phyloP scores from a whole-genome alignment of 768 basidiomycete genomes.

The Kwoniella europaea region DNA sequence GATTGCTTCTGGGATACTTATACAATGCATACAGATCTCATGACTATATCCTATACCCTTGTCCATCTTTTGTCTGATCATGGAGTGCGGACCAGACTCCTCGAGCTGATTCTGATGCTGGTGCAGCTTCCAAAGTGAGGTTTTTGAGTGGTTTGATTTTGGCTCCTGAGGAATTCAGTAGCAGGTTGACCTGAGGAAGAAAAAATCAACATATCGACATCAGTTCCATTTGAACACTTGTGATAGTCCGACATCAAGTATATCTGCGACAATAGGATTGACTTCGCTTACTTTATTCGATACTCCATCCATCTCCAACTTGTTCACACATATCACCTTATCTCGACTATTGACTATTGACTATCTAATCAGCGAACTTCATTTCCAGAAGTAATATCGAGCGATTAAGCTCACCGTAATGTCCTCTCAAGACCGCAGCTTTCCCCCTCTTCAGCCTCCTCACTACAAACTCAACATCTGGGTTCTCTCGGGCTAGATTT shows the following conservation, averaged over 20 bases:
- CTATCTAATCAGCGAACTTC: not conserved
- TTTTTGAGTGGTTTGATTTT: slow-evolving; percentile 56
- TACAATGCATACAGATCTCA: slow-evolving; percentile 14
- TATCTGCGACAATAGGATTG: too few relatives aligned
- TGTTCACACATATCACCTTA: slow-evolving; percentile 57
- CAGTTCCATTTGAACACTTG: too few relatives aligned
- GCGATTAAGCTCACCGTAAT: slow-evolving; percentile 50
- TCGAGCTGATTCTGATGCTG: slow-evolving; percentile 51
- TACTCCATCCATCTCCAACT: slow-evolving; percentile 49
- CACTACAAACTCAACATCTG: slow-evolving; percentile 56
- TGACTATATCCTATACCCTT: slow-evolving; percentile 48
- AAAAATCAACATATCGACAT: too few relatives aligned
- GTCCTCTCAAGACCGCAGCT: slow-evolving; percentile 53
- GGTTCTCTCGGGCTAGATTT: slow-evolving; percentile 50
- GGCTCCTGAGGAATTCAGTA: slow-evolving; percentile 52
- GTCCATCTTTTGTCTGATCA: slow-evolving; percentile 33
- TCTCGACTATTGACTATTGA: slow-evolving; percentile 55
- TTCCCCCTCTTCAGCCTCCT: slow-evolving; percentile 47
- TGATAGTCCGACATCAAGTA: too few relatives aligned
- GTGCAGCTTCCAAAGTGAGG: slow-evolving; percentile 51
- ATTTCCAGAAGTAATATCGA: not conserved
- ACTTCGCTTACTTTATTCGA: slow-evolving; percentile 43
- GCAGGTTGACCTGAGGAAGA: slow-evolving; percentile 42
- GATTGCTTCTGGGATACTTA: not conserved
- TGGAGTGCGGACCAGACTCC: slow-evolving; percentile 56